phyloP scores from a whole-genome alignment of 441 rosid genomes.

The Adansonia rubrostipa region DNA sequence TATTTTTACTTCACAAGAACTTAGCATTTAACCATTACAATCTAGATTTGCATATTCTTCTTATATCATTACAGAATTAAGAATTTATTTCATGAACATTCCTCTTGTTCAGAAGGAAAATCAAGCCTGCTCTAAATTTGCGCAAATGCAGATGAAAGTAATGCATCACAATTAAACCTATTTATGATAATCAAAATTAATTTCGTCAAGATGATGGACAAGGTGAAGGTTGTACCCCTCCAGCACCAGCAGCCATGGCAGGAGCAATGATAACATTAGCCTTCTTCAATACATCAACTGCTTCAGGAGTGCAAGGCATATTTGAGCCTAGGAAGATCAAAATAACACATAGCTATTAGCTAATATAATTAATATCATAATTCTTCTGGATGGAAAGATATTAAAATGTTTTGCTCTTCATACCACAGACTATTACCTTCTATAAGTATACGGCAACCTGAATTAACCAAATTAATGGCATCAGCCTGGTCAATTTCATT shows the following conservation, averaged over 20 bases:
- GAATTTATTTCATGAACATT: not conserved
- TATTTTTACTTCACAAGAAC: not conserved
- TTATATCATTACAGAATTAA: not conserved
- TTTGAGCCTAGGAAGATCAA: conserved; percentile 54
- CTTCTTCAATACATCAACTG: conserved; percentile 83
- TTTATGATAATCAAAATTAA: not conserved
- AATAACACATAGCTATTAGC: conserved; percentile 9
- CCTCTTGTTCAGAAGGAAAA: conserved; percentile 1
- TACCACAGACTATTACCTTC: conserved; percentile 66
- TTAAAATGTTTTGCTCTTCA: conserved; percentile 23
- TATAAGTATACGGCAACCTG: conserved; percentile 85
- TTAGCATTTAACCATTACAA: not conserved
- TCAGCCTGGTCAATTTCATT: conserved; percentile 96
- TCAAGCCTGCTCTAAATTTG: not conserved
- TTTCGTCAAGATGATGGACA: conserved; percentile 19
- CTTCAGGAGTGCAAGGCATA: conserved; percentile 99
- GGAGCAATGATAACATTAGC: conserved; percentile 93
- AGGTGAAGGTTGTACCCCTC: conserved; percentile 69
- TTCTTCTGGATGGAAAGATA: conserved; percentile 10
- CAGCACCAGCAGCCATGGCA: conserved; percentile 99
- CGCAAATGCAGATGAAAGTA: not conserved
- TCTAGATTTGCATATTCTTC: conserved; percentile 17
- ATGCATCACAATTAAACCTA: not conserved
- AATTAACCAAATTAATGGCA: conserved; percentile 87
- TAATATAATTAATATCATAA: not conserved